Evolutionary conservation across 169 alveolate genomes (phyloP), one percentile per base, ranked within the genome.

Genomic region (Cryptosporidium xiaoi): DNA sequence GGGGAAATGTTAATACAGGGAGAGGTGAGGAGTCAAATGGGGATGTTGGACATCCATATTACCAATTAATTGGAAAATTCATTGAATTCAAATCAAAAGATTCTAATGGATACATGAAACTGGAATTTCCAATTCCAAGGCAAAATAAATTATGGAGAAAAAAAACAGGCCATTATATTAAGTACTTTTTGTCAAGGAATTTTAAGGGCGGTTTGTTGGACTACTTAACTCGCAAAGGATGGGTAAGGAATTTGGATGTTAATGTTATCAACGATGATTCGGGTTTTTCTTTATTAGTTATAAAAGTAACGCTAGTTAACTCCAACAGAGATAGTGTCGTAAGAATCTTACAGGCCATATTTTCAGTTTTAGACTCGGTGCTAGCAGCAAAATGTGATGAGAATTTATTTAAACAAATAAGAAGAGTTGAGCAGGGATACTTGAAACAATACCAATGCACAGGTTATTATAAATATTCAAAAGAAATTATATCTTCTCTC

Each of bases 51-150:
- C 82, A 67, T 24, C 82, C 82, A 12, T 67, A 67, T 27, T 58
- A 67, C 27, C 50, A 48, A 3, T 67, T 67, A 50, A 51, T 67
- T 48, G 82, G 82, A 50, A 44, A 50, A 4, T 48, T 16, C 53
- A 27, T 67, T 2, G 82, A 67, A 24, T 18, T 67, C 36, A 50
- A 27, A 67, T 67, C 82, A 29, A 40, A 24, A 12, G 36, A 46
- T 20, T 62, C 82, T 33, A 62, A 67, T 3, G 82, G 56, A 46
- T 48, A 67, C 50, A 51, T 67, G 6, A 67, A 58, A 4, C 31
- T 67, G 64, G 82, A 67, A 20, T 67, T 67, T 12, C 82, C 82
- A 24, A 67, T 67, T 31, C 82, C 82, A 50, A 67, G 33, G 12
- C 82, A 67, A 18, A 67, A 46, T 20, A 46, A 51, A 2, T 64